These are phyloP conservation scores for Amanita exitialis DNA, from an alignment of 768 basidiomycete species.

Conservation along the genomic window DNA sequence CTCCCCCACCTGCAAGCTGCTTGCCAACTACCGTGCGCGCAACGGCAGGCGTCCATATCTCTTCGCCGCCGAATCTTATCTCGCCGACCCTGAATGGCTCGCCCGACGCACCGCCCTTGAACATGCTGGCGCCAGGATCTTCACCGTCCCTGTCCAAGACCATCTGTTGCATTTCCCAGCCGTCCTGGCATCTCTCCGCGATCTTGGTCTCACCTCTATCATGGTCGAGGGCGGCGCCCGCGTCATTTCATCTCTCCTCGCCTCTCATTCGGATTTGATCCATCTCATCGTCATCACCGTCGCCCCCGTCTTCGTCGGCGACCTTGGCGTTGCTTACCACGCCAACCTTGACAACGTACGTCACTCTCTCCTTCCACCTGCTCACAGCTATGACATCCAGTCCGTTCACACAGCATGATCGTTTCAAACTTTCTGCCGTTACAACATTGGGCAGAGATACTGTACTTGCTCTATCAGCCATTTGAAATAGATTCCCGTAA, in stretches of 20 bases:
- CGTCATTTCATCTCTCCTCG: constrained; percentile 69
- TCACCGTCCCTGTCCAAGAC: constrained; percentile 17
- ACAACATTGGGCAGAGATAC: constrained; percentile 21
- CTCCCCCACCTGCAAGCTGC: constrained; percentile 53
- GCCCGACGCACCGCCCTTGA: constrained; percentile 36
- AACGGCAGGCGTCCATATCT: constrained; percentile 67
- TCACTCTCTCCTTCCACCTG: neutral
- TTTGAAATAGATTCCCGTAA: constrained; percentile 3
- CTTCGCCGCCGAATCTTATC: constrained; percentile 30
- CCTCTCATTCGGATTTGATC: constrained; percentile 26
- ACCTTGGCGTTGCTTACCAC: constrained; percentile 52
- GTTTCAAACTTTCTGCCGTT: constrained; percentile 19
- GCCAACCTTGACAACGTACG: constrained; percentile 12
- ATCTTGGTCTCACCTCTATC: constrained; percentile 53
- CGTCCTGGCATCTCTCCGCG: constrained; percentile 43
- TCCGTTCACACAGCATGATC: constrained; percentile 1
- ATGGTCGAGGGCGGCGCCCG: constrained; percentile 96
- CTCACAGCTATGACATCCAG: neutral
- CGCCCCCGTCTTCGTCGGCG: constrained; percentile 78
- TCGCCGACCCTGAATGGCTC: constrained; percentile 18
- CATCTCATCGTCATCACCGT: constrained; percentile 79
- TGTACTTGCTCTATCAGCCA: constrained; percentile 3
- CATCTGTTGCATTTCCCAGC: constrained; percentile 29
- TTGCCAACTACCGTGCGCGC: constrained; percentile 50
- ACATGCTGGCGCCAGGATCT: constrained; percentile 55